Evolutionary conservation across 768 basidiomycete species (phyloP), one percentile per base, ranked within the genome.

Genomic region (Steccherinum ochraceum): DNA sequence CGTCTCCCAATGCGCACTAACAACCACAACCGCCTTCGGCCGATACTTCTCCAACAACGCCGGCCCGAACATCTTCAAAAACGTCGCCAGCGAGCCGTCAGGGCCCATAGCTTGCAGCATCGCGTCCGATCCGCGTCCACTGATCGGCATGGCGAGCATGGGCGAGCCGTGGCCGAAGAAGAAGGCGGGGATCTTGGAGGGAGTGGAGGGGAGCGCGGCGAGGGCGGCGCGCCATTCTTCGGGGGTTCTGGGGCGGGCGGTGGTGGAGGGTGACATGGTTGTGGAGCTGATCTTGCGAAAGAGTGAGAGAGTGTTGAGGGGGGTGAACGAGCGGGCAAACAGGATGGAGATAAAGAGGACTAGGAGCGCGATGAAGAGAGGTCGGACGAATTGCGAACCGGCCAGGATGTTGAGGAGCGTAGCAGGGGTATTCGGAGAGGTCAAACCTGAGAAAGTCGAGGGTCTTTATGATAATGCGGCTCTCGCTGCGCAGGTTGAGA

Each of bases 1-100:
- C 1, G 85, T 83, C 61, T 91, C 88, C 86, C 86, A 90, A 59
- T 90, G 89, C 12, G 89, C 88, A 55, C 83, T 86, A 69, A 89
- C 88, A 1, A 89, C 86, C 3, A 90, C 78, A 48, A 89, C 83
- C n/a, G 77, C 87, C 60, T 80, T 83, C 2, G 87, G 87, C 44
- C 79, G 72, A 65, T 91, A 91, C 64, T 88, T 89, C 50, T 76
- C 60, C 40, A 88, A 58, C 24, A 89, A 61, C 0, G 70, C 71
- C 1, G 81, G 79, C 0, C 86, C 86, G 65, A 89, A 87, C 51
- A 82, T 75, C 41, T 67, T 70, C 56, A 89, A 64, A 63, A 89
- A 90, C 12, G 60, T 58, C 1, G 76, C 78, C 13, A 86, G 68
- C 1, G 77, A 74, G 0, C 84, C 80, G 4, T 67, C 68, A 5